Percentiles rank a stretch among this genome's conserved stretches.
Evolutionary conservation across 2,329 filamentous ascomycete species (phyloP).

Genomic region (Apiospora aurea): DNA sequence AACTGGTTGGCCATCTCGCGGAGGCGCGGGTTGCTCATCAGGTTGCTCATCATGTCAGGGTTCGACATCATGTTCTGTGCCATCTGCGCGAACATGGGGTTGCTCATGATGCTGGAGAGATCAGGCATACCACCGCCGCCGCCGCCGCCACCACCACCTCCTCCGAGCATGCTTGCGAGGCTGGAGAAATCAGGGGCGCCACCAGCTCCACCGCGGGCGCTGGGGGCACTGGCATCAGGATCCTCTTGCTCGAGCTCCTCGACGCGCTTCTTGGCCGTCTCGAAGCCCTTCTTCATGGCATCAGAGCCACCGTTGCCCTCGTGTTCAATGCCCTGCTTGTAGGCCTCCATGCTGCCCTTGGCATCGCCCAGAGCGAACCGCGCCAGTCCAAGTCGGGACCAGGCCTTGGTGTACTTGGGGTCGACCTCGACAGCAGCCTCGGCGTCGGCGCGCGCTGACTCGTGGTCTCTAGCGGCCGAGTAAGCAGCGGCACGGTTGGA

Average conservation of each 20-base stretch:
- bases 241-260: constrained; percentile 75
- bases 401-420: constrained; percentile 95
- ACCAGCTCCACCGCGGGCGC: constrained; percentile 56
- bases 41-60: constrained; percentile 86
- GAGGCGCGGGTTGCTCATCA: constrained; percentile 93
- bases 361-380: constrained; percentile 91
- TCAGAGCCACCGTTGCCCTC: constrained; percentile 95
- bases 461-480: constrained; percentile 84
- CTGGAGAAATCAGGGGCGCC: constrained; percentile 76
- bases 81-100: constrained; percentile 98
- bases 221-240: constrained; percentile 54
- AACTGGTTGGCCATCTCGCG: constrained; percentile 88
- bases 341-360: constrained; percentile 92
- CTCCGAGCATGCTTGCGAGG: constrained; percentile 76
- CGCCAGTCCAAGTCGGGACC: constrained; percentile 91
- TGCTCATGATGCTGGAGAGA: constrained; percentile 86
- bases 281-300: constrained; percentile 95
- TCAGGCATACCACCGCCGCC: constrained; percentile 80
- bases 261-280: constrained; percentile 88
- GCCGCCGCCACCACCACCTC: constrained; percentile 66
- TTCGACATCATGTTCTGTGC: constrained; percentile 98
- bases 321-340: constrained; percentile 88
- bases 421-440: constrained; percentile 89
- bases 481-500: constrained; percentile 97
- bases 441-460: constrained; percentile 83